phyloP scores from a whole-genome alignment of 768 basidiomycete species.

The Tricholoma saponaceum region DNA sequence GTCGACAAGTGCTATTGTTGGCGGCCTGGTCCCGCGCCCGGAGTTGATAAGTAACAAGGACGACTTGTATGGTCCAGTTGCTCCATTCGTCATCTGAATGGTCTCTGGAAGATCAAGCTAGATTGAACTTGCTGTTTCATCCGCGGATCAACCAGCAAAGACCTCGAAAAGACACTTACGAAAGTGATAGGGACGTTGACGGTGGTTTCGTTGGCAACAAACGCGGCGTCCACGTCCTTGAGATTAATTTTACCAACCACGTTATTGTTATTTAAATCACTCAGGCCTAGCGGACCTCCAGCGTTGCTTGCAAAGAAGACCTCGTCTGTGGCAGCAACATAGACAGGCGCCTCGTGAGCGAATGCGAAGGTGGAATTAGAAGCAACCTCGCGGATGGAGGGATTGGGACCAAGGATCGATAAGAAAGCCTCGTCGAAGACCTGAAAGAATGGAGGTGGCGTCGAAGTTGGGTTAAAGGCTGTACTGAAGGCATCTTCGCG shows the following conservation, averaged over 20 bases:
- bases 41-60: constrained; percentile 60
- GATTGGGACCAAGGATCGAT: constrained; percentile 49
- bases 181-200: constrained; percentile 48
- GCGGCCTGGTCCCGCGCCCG: constrained; percentile 59
- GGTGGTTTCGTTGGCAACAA: constrained; percentile 28
- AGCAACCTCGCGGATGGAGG: constrained; percentile 57
- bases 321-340: constrained; percentile 61
- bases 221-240: constrained; percentile 45
- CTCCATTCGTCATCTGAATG: constrained; percentile 70
- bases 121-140: neutral
- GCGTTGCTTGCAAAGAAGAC: constrained; percentile 71
- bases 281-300: constrained; percentile 61
- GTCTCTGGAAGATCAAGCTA: constrained; percentile 56
- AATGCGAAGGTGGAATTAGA: constrained; percentile 61
- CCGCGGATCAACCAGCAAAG: neutral
- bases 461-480: constrained; percentile 52
- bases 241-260: constrained; percentile 60
- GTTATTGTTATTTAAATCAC: constrained; percentile 61
- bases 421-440: constrained; percentile 52
- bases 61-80: constrained; percentile 58
- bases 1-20: constrained; percentile 62
- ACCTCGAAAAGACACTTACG: constrained; percentile 21
- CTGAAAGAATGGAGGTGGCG: constrained; percentile 55
- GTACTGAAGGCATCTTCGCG: constrained; percentile 32
- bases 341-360: constrained; percentile 78